phyloP scores from a whole-genome alignment of 2,329 filamentous ascomycete genomes.

The Stachybotrys elegans region DNA sequence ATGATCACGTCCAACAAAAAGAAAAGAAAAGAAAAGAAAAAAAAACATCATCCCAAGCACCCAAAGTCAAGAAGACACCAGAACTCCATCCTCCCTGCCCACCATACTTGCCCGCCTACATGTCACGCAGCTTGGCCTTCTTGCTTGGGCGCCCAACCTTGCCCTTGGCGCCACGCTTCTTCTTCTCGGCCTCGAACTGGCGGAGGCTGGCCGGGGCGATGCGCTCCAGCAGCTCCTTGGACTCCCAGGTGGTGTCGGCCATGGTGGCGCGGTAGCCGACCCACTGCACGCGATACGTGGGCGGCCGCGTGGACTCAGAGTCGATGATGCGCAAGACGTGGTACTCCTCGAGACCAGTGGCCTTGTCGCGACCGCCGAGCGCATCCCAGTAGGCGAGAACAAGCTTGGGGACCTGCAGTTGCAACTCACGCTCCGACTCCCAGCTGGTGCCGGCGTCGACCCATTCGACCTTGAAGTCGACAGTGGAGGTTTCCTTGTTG shows the following conservation, averaged over 20 bases:
- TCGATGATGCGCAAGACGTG: slow-evolving; percentile 3
- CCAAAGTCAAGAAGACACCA: no score
- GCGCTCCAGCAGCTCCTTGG: neutral
- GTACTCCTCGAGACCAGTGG: slow-evolving; percentile 1
- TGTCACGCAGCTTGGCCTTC: no score
- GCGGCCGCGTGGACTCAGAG: neutral
- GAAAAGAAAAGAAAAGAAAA: no score
- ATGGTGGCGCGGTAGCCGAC: slow-evolving; percentile 1
- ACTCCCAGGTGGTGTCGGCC: slow-evolving; percentile 3
- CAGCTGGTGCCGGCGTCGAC: slow-evolving; percentile 1
- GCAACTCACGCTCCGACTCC: slow-evolving; percentile 2
- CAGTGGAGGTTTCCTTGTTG: slow-evolving; percentile 1
- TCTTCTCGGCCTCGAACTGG: neutral
- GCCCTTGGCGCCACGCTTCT: no score
- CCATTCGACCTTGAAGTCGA: slow-evolving; percentile 2
- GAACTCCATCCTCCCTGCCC: no score
- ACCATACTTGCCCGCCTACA: no score
- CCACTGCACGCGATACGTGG: slow-evolving; percentile 1
- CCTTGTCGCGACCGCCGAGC: neutral
- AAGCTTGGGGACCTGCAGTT: slow-evolving; percentile 1
- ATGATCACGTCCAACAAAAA: no score
- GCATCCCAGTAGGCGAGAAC: slow-evolving; percentile 1
- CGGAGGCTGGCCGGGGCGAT: neutral
- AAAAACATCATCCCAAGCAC: no score
- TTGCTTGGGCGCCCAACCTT: no score